Percentiles rank a stretch among this genome's conserved stretches.
phyloP scores from a whole-genome alignment of 495 filamentous ascomycete species.

The Penicillium taxi region DNA sequence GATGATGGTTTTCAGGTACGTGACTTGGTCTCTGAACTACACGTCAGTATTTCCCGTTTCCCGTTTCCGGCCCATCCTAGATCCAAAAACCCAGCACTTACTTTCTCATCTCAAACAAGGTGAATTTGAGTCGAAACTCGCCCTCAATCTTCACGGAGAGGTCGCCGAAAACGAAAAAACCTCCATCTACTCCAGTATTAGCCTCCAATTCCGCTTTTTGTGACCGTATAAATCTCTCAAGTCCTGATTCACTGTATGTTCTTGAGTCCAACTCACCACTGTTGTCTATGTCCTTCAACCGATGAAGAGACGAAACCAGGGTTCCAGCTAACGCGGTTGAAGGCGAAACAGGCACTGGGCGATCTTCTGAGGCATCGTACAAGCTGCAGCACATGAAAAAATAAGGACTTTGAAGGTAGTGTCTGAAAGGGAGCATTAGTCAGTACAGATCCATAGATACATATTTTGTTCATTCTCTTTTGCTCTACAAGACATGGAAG shows the following conservation, averaged over 20 bases:
- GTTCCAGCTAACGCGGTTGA: conserved; percentile 65
- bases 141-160: conserved; percentile 80
- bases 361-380: conserved; percentile 55
- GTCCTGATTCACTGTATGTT: neutral
- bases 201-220: neutral
- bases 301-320: conserved; percentile 84
- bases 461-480: too few species aligned
- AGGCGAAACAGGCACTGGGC: conserved; percentile 42
- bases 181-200: conserved; percentile 53
- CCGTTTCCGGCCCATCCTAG: too few species aligned
- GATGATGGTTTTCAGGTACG: conserved; percentile 59
- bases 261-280: conserved; percentile 43
- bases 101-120: conserved; percentile 76
- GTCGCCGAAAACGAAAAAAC: conserved; percentile 96
- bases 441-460: too few species aligned
- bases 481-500: too few species aligned
- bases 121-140: conserved; percentile 72
- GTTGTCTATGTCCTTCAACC: conserved; percentile 87
- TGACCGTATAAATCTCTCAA: conserved; percentile 9
- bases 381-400: conserved; percentile 72
- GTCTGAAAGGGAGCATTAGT: conserved; percentile 32
- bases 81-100: conserved; percentile 38
- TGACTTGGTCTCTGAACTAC: conserved; percentile 39
- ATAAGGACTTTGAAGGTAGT: conserved; percentile 70
- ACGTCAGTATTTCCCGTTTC: conserved; percentile 2